Evolutionary conservation across 2,329 filamentous ascomycete species (phyloP), one percentile per base, ranked within the genome.

Genomic region (Xylariaceae sp.): DNA sequence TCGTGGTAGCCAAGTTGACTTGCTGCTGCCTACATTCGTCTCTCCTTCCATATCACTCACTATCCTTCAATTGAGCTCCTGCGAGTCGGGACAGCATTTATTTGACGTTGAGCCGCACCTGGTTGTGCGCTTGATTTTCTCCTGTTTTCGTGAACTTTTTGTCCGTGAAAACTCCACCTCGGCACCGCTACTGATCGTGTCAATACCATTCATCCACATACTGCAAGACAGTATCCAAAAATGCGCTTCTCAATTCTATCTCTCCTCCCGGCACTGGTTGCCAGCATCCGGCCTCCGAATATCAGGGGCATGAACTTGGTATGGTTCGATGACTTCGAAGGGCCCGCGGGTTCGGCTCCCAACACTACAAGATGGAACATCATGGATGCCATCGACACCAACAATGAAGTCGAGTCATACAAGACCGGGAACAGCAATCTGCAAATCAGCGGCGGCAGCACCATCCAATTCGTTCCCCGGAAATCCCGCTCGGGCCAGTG

Each of bases 371-470:
- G 48, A 8, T 72, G 70, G 70, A 68, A 69, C 51, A 55, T 69
- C 30, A 67, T 70, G 66, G 64, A 68, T 49, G 74, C 76, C 55
- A 71, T 79, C 55, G 71, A 75, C 64, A 76, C 75, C 68, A 85
- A 84, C 75, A 75, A 78, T 65, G 81, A 84, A 66, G 65, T 78
- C 13, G 73, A 85, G 68, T 73, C 72, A 2, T 85, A 84, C 72
- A 76, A 77, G 1, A 70, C 69, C 18, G 76, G 73, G 56, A 76
- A 71, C 62, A 61, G 65, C 18, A 84, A 83, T 70, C 60, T 84
- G 11, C 80, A 82, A 60, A 70, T 80, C 53, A 81, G 76, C 41
- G 82, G 81, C 39, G 75, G 75, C 44, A 72, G 73, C 51, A 80
- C 81, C 0, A 67, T 84, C 2, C 80, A 83, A 66, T 70, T 85